A percentile compares a stretch with the other conserved stretches of the same genome.
Evolutionary conservation across 2,329 filamentous ascomycete species (phyloP).

Genomic region (Penicillium sp.): DNA sequence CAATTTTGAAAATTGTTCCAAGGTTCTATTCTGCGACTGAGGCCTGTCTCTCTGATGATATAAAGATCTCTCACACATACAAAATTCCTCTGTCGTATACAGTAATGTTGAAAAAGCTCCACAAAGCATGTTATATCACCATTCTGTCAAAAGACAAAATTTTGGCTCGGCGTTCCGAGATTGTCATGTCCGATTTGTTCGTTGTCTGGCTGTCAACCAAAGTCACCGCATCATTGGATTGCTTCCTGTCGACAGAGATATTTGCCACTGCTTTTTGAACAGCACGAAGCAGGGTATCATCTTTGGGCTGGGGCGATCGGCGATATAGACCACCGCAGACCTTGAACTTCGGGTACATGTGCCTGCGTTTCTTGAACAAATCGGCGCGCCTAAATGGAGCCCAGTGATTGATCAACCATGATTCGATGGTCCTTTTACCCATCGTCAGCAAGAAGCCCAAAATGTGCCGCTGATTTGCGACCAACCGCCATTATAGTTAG

Average conservation of each 20-base stretch:
- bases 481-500: no score
- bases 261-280: conserved; percentile 1
- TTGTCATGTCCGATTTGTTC: not conserved
- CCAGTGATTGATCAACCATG: not conserved
- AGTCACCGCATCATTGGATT: not conserved
- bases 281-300: conserved; percentile 5
- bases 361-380: not conserved
- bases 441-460: no score
- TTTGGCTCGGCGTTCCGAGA: no score
- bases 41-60: no score
- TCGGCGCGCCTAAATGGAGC: not conserved
- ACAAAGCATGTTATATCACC: no score
- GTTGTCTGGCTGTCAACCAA: not conserved
- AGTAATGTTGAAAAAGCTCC: no score
- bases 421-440: not conserved
- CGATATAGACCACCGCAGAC: conserved; percentile 1
- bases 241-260: not conserved
- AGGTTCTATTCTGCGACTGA: no score
- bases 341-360: conserved; percentile 1
- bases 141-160: no score
- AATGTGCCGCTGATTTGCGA: no score
- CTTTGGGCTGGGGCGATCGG: not conserved
- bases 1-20: no score
- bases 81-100: no score
- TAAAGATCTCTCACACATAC: no score